Conservation (phyloP, 106 monocot species). For the Dendrobium nobile region DNA sequence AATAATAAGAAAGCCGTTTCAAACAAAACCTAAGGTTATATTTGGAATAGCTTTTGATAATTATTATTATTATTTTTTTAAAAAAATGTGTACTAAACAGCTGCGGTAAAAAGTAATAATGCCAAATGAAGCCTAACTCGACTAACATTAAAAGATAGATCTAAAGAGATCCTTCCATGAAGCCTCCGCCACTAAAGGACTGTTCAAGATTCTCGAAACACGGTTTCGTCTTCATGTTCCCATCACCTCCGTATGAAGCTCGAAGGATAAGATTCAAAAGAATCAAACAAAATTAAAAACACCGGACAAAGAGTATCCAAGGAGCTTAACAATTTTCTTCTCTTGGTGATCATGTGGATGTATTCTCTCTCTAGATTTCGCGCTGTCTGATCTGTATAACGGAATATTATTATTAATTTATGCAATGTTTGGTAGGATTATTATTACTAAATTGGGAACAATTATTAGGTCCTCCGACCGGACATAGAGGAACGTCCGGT, state of each 20-base stretch:
- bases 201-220: background rate
- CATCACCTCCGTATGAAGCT: background rate
- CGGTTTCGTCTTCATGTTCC: background rate
- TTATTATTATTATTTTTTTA: too few species aligned
- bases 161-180: background rate
- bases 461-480: too few species aligned
- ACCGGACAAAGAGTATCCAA: background rate
- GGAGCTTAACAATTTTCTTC: background rate
- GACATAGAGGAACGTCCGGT: too few species aligned
- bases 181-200: background rate
- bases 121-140: background rate
- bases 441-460: too few species aligned
- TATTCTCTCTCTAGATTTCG: background rate
- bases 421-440: background rate
- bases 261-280: background rate
- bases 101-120: too few species aligned
- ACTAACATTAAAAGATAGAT: background rate
- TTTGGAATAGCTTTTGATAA: too few species aligned
- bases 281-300: background rate
- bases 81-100: too few species aligned
- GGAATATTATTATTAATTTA: background rate
- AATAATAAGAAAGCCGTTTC: too few species aligned
- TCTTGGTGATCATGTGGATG: background rate
- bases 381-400: background rate
- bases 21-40: too few species aligned